Base-by-base conservation (phyloP, 202 grass and related monocot genomes). In the Musa balbisiana region DNA sequence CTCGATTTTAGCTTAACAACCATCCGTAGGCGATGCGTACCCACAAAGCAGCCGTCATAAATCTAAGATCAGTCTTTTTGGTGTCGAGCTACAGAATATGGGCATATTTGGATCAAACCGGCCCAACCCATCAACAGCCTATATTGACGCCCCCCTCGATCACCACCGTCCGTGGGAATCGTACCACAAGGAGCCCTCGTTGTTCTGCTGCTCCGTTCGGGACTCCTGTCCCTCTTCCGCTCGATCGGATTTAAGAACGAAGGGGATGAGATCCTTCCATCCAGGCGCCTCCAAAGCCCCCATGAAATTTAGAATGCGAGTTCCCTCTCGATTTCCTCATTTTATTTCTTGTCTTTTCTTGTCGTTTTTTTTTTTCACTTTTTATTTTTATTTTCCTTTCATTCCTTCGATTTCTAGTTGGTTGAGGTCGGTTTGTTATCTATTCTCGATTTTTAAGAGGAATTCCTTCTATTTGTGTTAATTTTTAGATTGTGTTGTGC, bases 301-400 rank as follows among this genome's bases (percentile, higher is more conserved):
- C 24, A 62, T 89, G 54, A 93, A 86, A 76, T 97, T 97, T 78
- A 80, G 90, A 80, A 97, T 97, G 90, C 93, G 82, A 16, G 55
- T 20, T 15, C 8, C 58, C 1, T 64, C 1, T 2, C n/a, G 21
- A n/a, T 68, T 14, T 52, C 16, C 24, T 49, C 68, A n/a, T 60
- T 49, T 15, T 21, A 10, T 14, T 11, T 49, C 19, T 52, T 49
- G 2, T 19, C 69, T 9, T 49, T 56, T 0, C n/a, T 67, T 26
- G 22, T 24, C 2, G 2, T 27, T 27, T 27, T 0, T 15, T 63
- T 15, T 20, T n/a, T 6, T 54, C 15, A 16, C 3, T n/a, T 11
- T 27, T 55, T 55, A n/a, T 49, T 14, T n/a, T 64, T 3, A 19
- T 29, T 16, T 56, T 27, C 1, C 3, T 20, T 19, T 17, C 2